phyloP scores from a whole-genome alignment of 169 alveolate species.

The Pseudocohnilembus persalinus region DNA sequence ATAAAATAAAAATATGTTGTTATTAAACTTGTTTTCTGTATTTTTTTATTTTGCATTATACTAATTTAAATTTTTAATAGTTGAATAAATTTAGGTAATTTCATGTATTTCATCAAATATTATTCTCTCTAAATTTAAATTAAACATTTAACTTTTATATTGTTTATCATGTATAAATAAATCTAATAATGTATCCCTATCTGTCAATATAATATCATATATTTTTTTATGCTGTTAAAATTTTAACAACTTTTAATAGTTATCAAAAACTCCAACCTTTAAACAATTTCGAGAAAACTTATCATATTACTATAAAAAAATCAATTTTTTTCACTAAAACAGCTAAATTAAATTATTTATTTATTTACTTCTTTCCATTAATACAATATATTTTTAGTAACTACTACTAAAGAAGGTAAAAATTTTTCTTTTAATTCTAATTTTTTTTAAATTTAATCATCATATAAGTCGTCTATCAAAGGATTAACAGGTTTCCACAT shows the following conservation, averaged over 20 bases:
- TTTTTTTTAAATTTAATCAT: too few species aligned
- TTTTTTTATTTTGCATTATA: too few species aligned
- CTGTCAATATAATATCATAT: slow-evolving; percentile 6
- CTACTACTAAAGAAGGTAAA: slow-evolving; percentile 14
- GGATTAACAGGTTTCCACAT: too few species aligned
- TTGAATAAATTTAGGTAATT: neutral
- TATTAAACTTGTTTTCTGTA: neutral
- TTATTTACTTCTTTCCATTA: neutral
- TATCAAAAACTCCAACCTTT: slow-evolving; percentile 7
- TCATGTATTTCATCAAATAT: slow-evolving; percentile 19
- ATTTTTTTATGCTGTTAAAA: neutral
- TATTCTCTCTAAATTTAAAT: neutral
- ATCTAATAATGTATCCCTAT: neutral
- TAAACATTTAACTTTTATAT: neutral
- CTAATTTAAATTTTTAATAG: neutral
- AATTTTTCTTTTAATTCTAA: neutral
- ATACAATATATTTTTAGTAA: slow-evolving; percentile 9
- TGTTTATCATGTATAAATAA: neutral
- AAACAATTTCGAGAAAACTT: neutral
- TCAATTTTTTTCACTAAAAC: too few species aligned
- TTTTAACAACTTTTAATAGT: neutral
- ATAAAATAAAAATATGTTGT: neutral
- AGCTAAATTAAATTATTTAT: neutral
- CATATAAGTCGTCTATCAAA: too few species aligned
- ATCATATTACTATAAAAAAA: neutral